Base-by-base conservation (phyloP, 352 stramenopile genomes). In the Globisporangium paroecandrum region DNA sequence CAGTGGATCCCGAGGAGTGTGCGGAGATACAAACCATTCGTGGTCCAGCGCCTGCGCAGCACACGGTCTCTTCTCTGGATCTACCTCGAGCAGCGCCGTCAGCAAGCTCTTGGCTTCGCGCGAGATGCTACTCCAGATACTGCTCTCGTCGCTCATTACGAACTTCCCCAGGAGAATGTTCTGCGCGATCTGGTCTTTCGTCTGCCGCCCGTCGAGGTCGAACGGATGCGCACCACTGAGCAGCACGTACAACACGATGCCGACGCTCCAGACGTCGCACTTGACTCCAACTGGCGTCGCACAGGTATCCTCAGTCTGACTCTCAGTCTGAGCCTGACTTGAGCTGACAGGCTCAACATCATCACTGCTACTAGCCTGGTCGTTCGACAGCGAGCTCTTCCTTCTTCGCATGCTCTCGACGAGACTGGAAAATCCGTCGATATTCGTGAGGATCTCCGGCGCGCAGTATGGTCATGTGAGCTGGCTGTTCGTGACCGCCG, bases 171-270 rank as follows among this genome's bases (percentile, higher is more conserved):
- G 66, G 9, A 77, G 64, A 49, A 93, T 87, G 34, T 79, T 81
- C 41, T 75, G 75, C 58, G 94, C 83, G 69, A 94, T 89, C 69
- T 89, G 87, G 58, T 89, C 83, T 63, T 82, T 85, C 22, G 79
- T 85, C 53, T 89, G 83, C 4, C 80, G 77, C 1, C 84, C 84
- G 54, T 89, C 80, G 3, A 78, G 68, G 72, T 92, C 85, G 41
- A 97, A 97, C 6, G 88, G 89, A 38, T 92, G 87, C 0, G 77
- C 76, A 1, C 79, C 87, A 25, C 82, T 94, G 2, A 97, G 79
- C n/a, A 97, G 62, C 56, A 97, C 87, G 70, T 95, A 97, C 34
- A 96, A 65, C 25, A 97, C 89, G n/a, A 97, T 85, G 47, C 90
- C 90, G 4, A 97, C 72, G 36, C 82, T 94, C 90, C 90, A 97